These are phyloP conservation scores for Dianthus caryophyllus DNA, from an alignment of 148 eudicot genomes.

Conservation along the genomic window DNA sequence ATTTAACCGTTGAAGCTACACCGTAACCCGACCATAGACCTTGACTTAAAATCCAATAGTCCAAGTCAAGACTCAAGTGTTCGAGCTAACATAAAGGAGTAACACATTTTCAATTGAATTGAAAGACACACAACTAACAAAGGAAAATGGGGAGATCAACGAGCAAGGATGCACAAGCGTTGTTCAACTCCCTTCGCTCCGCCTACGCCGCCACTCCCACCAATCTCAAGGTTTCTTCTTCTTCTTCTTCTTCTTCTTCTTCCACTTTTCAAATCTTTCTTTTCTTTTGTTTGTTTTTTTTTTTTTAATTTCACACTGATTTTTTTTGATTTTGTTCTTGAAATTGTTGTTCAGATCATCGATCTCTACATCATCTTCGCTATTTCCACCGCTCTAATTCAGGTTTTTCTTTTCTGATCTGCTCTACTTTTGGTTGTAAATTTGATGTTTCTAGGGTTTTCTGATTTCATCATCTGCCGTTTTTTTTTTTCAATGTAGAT, in stretches of 20 bases:
- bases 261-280: too few relatives aligned
- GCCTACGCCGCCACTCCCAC: conserved; percentile 74
- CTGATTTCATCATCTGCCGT: not conserved
- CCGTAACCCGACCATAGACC: too few relatives aligned
- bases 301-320: not conserved
- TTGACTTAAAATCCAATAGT: too few relatives aligned
- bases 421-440: not conserved
- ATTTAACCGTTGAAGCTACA: too few relatives aligned
- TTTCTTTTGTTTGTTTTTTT: not conserved
- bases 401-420: conserved; percentile 41
- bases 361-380: conserved; percentile 74
- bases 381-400: conserved; percentile 62
- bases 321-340: conserved; percentile 1
- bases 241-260: not conserved
- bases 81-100: too few relatives aligned
- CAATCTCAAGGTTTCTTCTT: conserved; percentile 55
- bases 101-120: too few relatives aligned
- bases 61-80: too few relatives aligned
- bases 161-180: conserved; percentile 74
- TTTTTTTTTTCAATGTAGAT: not conserved
- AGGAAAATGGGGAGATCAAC: conserved; percentile 61
- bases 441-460: not conserved
- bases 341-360: too few relatives aligned
- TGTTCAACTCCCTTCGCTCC: conserved; percentile 67
- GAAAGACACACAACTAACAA: too few relatives aligned